Evolutionary conservation across 305 asterid genomes (phyloP), one percentile per base, ranked within the genome.

Genomic region (Rubia tinctorum): DNA sequence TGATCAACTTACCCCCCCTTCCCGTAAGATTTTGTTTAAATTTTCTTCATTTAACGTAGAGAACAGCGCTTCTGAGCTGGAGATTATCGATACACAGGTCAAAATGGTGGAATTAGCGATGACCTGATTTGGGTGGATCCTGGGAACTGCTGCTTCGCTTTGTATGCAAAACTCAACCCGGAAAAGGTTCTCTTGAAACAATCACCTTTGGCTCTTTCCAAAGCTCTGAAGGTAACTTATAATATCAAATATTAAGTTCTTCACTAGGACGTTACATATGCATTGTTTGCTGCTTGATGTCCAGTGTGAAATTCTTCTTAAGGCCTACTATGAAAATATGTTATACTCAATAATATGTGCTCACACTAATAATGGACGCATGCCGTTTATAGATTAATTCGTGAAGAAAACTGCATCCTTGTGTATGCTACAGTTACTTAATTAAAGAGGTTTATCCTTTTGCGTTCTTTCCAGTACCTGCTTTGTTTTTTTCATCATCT

Each of bases 201-300:
- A 67, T 89, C 99, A 61, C 98, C 99, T 75, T 78, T 95, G 81
- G 96, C 95, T 71, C 96, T 95, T 77, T 88, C 96, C 8, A 95
- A 95, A 82, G 97, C 98, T 80, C 75, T 95, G 45, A 95, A 95
- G 97, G 99, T 95, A 83, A 79, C 75, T 39, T 56, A 64, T 49
- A 61, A 27, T 71, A 73, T 58, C 76, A 68, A 12, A 18, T 68
- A 42, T 60, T 59, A 59, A 59, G 42, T 45, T 45, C 42, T 73
- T 44, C 6, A 34, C 55, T 45, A 45, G 67, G 39, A 75, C 20
- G 43, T 14, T 22, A 18, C 10, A 13, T 7, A 6, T 34, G 67
- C n/a, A 23, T 69, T 13, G 73, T 69, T 23, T 6, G 13, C 27
- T 6, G 23, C 62, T 8, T 15, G 45, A 18, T 69, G 25, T 45